These are phyloP conservation scores for Dactylonectria estremocensis DNA, from an alignment of 2,329 filamentous ascomycete species.

Conservation along the genomic window DNA sequence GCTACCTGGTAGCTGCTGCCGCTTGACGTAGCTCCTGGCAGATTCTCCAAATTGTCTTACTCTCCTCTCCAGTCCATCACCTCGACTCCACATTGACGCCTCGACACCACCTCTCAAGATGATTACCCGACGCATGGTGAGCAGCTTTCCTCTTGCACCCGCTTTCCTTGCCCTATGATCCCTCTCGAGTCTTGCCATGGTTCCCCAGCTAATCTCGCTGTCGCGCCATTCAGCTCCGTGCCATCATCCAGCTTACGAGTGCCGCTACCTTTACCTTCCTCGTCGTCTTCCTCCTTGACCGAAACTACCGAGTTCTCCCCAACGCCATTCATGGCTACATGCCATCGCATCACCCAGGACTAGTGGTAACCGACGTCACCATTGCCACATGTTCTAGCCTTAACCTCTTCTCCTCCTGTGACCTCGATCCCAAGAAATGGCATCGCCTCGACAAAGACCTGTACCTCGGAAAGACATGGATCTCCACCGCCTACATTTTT, in stretches of 20 bases:
- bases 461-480: constrained; percentile 82
- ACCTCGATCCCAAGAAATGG: constrained; percentile 80
- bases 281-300: constrained; percentile 87
- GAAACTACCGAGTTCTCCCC: constrained; percentile 88
- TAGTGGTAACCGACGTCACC: constrained; percentile 88
- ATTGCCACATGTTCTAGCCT: constrained; percentile 82
- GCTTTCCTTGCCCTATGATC: not conserved
- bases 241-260: constrained; percentile 81
- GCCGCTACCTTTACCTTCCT: constrained; percentile 78
- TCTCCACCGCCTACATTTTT: constrained; percentile 84
- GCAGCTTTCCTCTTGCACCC: constrained; percentile 27
- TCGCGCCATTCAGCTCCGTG: constrained; percentile 66
- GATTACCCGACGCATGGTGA: constrained; percentile 58
- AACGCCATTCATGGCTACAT: constrained; percentile 89
- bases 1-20: constrained; percentile 33
- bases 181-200: not conserved
- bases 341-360: constrained; percentile 86
- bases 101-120: constrained; percentile 32
- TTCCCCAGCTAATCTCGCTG: constrained; percentile 23
- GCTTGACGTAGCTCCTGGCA: constrained; percentile 37
- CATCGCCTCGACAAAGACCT: constrained; percentile 91
- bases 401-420: constrained; percentile 83
- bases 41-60: constrained; percentile 19
- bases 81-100: constrained; percentile 20
- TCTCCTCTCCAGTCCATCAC: constrained; percentile 7